Evolutionary conservation across 352 stramenopile genomes (phyloP).

Genomic region (Phytophthora aleatoria): DNA sequence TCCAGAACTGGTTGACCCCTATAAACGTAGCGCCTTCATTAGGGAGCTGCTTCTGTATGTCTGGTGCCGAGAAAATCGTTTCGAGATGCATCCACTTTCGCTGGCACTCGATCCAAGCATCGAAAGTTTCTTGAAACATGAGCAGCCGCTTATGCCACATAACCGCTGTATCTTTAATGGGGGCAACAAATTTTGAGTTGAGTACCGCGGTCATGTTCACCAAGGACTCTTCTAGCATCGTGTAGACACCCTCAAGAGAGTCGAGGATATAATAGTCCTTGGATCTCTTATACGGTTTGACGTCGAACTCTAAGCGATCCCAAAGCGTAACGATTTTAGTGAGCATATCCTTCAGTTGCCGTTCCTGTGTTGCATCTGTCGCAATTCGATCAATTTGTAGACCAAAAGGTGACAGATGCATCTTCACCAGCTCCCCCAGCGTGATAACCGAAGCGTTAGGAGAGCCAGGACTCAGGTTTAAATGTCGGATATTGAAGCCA

Average conservation of each 20-base stretch:
- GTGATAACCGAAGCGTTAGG: conserved; percentile 54
- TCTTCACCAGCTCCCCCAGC: conserved; percentile 80
- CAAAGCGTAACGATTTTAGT: conserved; percentile 85
- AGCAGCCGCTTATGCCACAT: conserved; percentile 76
- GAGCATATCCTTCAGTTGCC: conserved; percentile 89
- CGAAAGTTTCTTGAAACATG: conserved; percentile 82
- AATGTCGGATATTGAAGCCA: conserved; percentile 72
- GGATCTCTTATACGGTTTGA: conserved; percentile 89
- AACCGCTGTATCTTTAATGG: conserved; percentile 72
- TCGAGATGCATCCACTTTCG: conserved; percentile 86
- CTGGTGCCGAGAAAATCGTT: conserved; percentile 78
- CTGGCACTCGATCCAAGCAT: conserved; percentile 82
- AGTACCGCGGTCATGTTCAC: conserved; percentile 90
- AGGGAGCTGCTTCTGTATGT: conserved; percentile 85
- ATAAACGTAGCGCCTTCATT: conserved; percentile 66
- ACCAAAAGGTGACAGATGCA: conserved; percentile 75
- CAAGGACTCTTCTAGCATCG: conserved; percentile 89
- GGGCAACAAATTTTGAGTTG: conserved; percentile 87
- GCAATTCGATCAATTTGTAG: conserved; percentile 84
- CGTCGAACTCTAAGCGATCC: conserved; percentile 87
- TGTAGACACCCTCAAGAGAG: conserved; percentile 78
- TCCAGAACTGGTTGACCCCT: conserved; percentile 80
- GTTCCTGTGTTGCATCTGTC: conserved; percentile 88
- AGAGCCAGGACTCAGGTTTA: conserved; percentile 14
- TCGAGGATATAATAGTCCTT: conserved; percentile 90